Percentiles rank a stretch among this genome's conserved stretches.
phyloP scores from a whole-genome alignment of 164 flowering plant genomes.

The Magnolia officinalis region DNA sequence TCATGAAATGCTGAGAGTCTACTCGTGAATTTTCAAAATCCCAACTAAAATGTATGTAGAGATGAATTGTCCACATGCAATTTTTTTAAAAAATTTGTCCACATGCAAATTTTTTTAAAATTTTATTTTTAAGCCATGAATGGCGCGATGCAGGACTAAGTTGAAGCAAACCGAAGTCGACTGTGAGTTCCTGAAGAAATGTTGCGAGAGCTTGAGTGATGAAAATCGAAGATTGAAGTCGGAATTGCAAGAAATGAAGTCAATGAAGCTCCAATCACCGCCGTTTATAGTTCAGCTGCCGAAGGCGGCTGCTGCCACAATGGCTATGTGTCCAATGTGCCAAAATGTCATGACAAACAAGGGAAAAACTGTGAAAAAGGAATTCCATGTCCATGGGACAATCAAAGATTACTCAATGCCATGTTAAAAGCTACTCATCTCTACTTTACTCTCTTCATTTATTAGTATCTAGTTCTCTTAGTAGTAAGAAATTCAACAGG shows the following conservation, averaged over 20 bases:
- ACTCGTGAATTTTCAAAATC: no score
- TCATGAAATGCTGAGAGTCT: no score
- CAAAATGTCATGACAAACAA: slow-evolving; percentile 8
- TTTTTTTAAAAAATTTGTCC: no score
- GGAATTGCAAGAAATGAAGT: slow-evolving; percentile 44
- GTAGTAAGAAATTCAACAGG: no score
- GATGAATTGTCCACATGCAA: no score
- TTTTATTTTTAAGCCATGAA: no score
- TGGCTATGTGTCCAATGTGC: slow-evolving; percentile 32
- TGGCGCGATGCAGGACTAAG: slow-evolving; percentile 23
- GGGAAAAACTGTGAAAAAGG: neutral
- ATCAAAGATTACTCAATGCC: no score
- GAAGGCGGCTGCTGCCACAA: neutral
- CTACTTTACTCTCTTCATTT: no score
- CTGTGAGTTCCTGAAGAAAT: slow-evolving; percentile 39
- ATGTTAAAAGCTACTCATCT: no score
- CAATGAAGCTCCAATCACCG: slow-evolving; percentile 16
- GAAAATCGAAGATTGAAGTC: slow-evolving; percentile 50
- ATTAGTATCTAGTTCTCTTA: no score
- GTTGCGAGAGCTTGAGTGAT: slow-evolving; percentile 42
- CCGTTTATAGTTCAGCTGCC: slow-evolving; percentile 19
- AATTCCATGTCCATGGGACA: neutral
- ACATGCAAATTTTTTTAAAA: no score
- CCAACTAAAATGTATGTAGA: no score
- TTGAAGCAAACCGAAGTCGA: slow-evolving; percentile 44